These are phyloP conservation scores for Pilatotrama ljubarskyi DNA, from an alignment of 768 basidiomycete species.

Conservation along the genomic window DNA sequence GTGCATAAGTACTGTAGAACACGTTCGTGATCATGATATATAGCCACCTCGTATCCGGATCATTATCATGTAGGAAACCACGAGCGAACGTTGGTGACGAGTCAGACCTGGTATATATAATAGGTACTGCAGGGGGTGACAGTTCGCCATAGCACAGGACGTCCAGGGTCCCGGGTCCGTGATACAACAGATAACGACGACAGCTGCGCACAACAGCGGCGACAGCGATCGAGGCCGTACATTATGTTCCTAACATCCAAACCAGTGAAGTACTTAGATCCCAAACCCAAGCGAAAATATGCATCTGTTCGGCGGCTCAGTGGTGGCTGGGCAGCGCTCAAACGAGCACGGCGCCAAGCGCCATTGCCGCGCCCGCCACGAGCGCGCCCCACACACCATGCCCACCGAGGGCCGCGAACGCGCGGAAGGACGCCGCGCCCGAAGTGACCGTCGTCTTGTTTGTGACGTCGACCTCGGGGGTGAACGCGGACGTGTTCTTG, in stretches of 20 bases:
- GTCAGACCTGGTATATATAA: too few species aligned
- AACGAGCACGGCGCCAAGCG: conserved; percentile 14
- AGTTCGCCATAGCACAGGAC: too few species aligned
- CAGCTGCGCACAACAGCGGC: neutral
- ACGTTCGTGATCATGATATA: neutral
- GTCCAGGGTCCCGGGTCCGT: too few species aligned
- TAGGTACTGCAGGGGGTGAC: too few species aligned
- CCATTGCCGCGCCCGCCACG: conserved; percentile 7
- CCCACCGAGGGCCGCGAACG: neutral
- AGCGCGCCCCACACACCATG: conserved; percentile 6
- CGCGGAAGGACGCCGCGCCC: conserved; percentile 35
- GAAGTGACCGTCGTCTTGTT: conserved; percentile 55
- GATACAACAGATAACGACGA: too few species aligned
- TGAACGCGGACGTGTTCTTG: conserved; percentile 50
- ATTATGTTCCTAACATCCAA: neutral
- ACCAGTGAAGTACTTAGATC: neutral
- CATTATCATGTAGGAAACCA: neutral
- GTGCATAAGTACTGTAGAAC: neutral
- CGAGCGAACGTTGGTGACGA: too few species aligned
- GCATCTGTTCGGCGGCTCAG: neutral
- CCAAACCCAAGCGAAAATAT: neutral
- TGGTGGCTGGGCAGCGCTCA: neutral
- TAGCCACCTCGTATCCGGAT: neutral
- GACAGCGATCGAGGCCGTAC: neutral
- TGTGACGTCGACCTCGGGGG: conserved; percentile 56